Evolutionary conservation across 2,329 filamentous ascomycete genomes (phyloP).

Genomic region (Talaromyces sp.): DNA sequence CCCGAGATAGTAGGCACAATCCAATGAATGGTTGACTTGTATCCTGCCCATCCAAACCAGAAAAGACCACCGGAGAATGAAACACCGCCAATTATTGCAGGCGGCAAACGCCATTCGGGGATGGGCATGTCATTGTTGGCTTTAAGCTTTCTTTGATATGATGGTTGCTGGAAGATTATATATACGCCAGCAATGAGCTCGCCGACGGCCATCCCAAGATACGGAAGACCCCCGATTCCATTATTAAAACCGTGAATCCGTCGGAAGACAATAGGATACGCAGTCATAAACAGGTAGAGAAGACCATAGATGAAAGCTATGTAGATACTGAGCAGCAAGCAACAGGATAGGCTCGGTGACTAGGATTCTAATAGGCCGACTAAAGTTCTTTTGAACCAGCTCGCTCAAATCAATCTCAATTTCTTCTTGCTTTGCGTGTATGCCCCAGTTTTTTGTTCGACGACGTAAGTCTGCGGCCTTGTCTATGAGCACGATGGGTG

Average conservation of each 20-base stretch:
- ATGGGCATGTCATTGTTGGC: slow-evolving; percentile 28
- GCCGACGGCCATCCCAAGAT: slow-evolving; percentile 28
- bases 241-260: slow-evolving; percentile 34
- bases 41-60: slow-evolving; percentile 40
- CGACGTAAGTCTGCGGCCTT: slow-evolving; percentile 54
- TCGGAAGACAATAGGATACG: slow-evolving; percentile 43
- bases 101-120: slow-evolving; percentile 42
- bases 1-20: slow-evolving; percentile 37
- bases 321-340: slow-evolving; percentile 37
- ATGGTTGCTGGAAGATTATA: slow-evolving; percentile 37
- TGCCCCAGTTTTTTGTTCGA: slow-evolving; percentile 57
- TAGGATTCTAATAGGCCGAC: slow-evolving; percentile 41
- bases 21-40: slow-evolving; percentile 32
- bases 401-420: slow-evolving; percentile 50
- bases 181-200: slow-evolving; percentile 23
- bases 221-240: slow-evolving; percentile 41
- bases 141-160: slow-evolving; percentile 33
- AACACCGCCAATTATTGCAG: slow-evolving; percentile 44
- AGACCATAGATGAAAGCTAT: slow-evolving; percentile 33
- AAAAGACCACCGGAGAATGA: slow-evolving; percentile 43
- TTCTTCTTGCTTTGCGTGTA: slow-evolving; percentile 56
- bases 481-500: slow-evolving; percentile 53
- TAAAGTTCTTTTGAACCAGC: slow-evolving; percentile 50
- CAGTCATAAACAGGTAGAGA: slow-evolving; percentile 36
- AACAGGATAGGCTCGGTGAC: slow-evolving; percentile 42